Evolutionary conservation across 2,329 filamentous ascomycete species (phyloP).

Genomic region (Elsinoe perseae): DNA sequence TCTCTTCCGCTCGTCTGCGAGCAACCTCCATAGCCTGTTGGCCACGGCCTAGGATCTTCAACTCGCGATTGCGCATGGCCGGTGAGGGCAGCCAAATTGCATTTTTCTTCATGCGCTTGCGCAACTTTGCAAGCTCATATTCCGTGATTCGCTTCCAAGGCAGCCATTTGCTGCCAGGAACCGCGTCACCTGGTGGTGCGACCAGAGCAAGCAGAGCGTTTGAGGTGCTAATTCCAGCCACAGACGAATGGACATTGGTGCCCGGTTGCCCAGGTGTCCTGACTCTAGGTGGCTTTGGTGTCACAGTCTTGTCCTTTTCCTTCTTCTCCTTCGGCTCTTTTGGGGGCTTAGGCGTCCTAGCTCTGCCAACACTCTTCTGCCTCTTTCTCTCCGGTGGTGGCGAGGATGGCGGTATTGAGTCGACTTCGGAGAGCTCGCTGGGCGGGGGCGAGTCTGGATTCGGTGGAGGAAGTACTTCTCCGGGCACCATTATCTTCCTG

Average conservation of each 20-base stretch:
- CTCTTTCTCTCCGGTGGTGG: conserved; percentile 17
- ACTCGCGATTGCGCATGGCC: conserved; percentile 75
- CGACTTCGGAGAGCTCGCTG: conserved; percentile 30
- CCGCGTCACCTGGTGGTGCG: conserved; percentile 53
- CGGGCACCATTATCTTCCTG: conserved; percentile 36
- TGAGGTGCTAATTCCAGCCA: conserved; percentile 53
- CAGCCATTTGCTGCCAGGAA: conserved; percentile 51
- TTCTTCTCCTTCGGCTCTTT: conserved; percentile 31
- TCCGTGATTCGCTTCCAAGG: conserved; percentile 60
- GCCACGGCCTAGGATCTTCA: conserved; percentile 60
- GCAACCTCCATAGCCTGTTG: conserved; percentile 36
- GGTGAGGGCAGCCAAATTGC: conserved; percentile 76
- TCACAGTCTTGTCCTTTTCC: conserved; percentile 31
- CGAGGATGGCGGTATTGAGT: conserved; percentile 31
- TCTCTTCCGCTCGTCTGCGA: conserved; percentile 58
- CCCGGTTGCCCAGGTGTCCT: conserved; percentile 40
- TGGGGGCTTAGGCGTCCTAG: conserved; percentile 30
- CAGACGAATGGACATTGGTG: conserved; percentile 47
- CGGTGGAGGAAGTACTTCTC: conserved; percentile 38
- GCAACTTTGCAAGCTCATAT: conserved; percentile 61
- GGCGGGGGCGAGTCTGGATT: conserved; percentile 31
- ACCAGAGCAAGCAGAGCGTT: conserved; percentile 52
- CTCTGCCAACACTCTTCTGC: conserved; percentile 24
- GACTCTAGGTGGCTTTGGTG: conserved; percentile 37
- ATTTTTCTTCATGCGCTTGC: conserved; percentile 89